Percentiles rank a stretch among this genome's conserved stretches.
phyloP scores from a whole-genome alignment of 306 rosid genomes.

The Prunus salicina region DNA sequence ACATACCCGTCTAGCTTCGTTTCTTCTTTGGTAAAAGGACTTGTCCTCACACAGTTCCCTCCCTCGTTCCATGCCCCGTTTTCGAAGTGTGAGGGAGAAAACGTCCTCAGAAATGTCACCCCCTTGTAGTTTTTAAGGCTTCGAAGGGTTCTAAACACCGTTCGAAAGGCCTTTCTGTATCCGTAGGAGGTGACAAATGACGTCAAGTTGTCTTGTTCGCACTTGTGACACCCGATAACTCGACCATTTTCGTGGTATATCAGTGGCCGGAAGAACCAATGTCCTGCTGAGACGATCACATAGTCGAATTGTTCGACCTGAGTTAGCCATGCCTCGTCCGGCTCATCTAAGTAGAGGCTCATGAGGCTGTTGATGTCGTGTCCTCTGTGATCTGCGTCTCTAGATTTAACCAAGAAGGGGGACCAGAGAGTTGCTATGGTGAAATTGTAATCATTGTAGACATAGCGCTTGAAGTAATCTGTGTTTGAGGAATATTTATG shows the following conservation, averaged over 20 bases:
- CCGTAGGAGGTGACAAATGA: constrained; percentile 36
- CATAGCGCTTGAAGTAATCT: constrained; percentile 46
- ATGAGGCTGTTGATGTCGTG: constrained; percentile 45
- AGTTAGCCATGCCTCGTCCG: constrained; percentile 53
- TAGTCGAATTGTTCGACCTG: constrained; percentile 57
- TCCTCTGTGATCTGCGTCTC: constrained; percentile 42
- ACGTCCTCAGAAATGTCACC: constrained; percentile 72
- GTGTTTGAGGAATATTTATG: constrained; percentile 25
- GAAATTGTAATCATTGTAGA: constrained; percentile 61
- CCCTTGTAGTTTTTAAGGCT: constrained; percentile 52
- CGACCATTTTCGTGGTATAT: constrained; percentile 48
- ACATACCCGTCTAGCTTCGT: constrained; percentile 27
- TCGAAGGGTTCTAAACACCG: constrained; percentile 45
- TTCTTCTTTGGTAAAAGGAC: constrained; percentile 56
- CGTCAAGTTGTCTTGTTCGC: constrained; percentile 42
- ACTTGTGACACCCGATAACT: constrained; percentile 59
- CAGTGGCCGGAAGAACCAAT: constrained; percentile 80
- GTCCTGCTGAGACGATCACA: constrained; percentile 79
- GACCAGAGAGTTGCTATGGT: constrained; percentile 75
- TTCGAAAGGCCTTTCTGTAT: constrained; percentile 64
- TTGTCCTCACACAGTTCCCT: constrained; percentile 70
- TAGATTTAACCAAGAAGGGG: constrained; percentile 58
- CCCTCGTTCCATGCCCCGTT: constrained; percentile 85
- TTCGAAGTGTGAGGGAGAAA: constrained; percentile 88
- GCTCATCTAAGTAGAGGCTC: constrained; percentile 66